Percentiles rank a stretch among this genome's conserved stretches.
Conservation (phyloP, 331 rosid species). For the Phaseolus coccineus region DNA sequence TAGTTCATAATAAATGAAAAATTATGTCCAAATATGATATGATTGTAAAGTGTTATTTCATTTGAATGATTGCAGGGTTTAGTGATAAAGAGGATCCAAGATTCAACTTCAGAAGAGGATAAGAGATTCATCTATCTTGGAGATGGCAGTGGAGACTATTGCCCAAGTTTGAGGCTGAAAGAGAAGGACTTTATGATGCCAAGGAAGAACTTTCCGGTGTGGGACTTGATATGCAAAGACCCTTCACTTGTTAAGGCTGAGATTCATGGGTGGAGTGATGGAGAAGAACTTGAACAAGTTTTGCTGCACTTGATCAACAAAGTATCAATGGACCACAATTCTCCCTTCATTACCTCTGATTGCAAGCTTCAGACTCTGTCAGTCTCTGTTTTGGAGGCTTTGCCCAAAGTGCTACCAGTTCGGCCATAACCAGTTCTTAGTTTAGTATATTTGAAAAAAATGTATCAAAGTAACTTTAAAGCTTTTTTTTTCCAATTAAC, state of each 20-base stretch:
- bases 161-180: constrained; percentile 77
- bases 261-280: constrained; percentile 83
- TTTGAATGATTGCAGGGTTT: constrained; percentile 52
- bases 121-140: constrained; percentile 80
- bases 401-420: constrained; percentile 56
- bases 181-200: constrained; percentile 79
- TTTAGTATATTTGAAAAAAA: not conserved
- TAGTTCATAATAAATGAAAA: not conserved
- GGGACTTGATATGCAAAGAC: constrained; percentile 73
- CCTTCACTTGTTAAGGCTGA: constrained; percentile 67
- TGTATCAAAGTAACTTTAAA: not conserved
- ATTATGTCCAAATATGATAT: not conserved
- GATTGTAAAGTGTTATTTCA: not conserved
- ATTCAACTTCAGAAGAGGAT: constrained; percentile 41
- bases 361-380: constrained; percentile 57
- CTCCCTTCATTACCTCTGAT: constrained; percentile 54
- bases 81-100: constrained; percentile 64
- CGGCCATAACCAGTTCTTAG: constrained; percentile 36
- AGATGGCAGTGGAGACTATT: constrained; percentile 83
- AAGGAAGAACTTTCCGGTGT: constrained; percentile 74
- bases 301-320: constrained; percentile 56
- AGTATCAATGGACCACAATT: constrained; percentile 47
- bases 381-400: constrained; percentile 45
- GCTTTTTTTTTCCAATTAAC: too few species aligned
- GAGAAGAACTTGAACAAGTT: constrained; percentile 64